Conservation (phyloP, 108 stramenopile species). For the Pseudonitzschia multiseries region DNA sequence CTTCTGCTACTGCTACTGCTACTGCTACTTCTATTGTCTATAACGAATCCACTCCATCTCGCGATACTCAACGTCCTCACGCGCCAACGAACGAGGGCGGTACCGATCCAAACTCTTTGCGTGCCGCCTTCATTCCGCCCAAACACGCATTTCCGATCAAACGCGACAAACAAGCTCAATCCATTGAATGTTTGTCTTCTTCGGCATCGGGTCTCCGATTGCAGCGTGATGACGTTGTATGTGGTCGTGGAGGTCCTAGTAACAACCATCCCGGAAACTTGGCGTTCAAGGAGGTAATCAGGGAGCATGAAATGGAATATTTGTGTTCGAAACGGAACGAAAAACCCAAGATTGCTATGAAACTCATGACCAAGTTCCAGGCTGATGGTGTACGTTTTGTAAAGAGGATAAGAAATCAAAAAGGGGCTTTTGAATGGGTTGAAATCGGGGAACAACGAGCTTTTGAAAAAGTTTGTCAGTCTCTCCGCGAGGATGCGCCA, state of each 20-base stretch:
- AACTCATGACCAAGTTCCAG: constrained; percentile 44
- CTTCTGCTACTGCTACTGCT: not conserved
- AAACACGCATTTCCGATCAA: constrained; percentile 11
- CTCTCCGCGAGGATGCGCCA: constrained; percentile 63
- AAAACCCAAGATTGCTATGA: constrained; percentile 64
- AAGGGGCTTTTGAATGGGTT: constrained; percentile 30
- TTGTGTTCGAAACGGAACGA: constrained; percentile 39
- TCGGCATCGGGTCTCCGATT: not conserved
- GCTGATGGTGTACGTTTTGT: constrained; percentile 59
- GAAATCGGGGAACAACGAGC: constrained; percentile 58
- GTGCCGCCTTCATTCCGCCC: constrained; percentile 30
- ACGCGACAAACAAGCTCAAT: not conserved
- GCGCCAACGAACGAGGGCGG: not conserved
- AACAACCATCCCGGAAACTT: constrained; percentile 73
- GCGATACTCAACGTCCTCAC: not conserved
- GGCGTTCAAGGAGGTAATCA: constrained; percentile 56
- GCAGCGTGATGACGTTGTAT: constrained; percentile 41
- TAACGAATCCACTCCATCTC: not conserved
- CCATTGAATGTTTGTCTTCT: not conserved
- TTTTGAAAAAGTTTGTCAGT: constrained; percentile 60
- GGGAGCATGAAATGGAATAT: constrained; percentile 47
- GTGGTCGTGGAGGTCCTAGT: constrained; percentile 71
- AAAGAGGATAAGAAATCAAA: constrained; percentile 41
- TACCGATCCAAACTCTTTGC: not conserved
- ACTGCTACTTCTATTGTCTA: not conserved